Percentiles rank a stretch among this genome's conserved stretches.
Conservation (phyloP, 768 basidiomycete genomes). For the Phylloporus rhodoxanthus region DNA sequence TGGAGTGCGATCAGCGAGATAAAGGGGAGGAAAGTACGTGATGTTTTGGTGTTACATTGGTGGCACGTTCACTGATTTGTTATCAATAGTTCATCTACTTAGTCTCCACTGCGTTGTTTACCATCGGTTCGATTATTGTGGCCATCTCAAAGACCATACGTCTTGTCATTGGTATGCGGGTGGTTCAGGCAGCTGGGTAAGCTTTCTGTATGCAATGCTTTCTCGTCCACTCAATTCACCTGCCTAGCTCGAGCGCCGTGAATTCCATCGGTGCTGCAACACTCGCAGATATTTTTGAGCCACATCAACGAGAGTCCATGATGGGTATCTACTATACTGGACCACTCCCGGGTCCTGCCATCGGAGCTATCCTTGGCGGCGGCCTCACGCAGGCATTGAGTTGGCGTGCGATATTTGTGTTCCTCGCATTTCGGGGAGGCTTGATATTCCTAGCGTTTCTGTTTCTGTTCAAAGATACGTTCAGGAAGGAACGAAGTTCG, state of each 20-base stretch:
- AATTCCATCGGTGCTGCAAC: constrained; percentile 67
- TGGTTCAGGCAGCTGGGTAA: constrained; percentile 60
- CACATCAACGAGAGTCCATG: constrained; percentile 66
- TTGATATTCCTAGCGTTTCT: constrained; percentile 52
- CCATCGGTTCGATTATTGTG: constrained; percentile 51
- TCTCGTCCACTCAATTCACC: neutral
- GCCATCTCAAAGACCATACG: constrained; percentile 52
- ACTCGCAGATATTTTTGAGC: constrained; percentile 75
- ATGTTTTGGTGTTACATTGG: neutral
- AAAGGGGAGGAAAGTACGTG: constrained; percentile 61
- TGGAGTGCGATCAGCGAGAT: constrained; percentile 41
- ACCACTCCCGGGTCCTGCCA: constrained; percentile 65
- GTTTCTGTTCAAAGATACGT: constrained; percentile 77
- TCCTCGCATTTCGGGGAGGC: constrained; percentile 62
- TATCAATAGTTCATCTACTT: constrained; percentile 47
- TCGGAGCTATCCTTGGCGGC: constrained; percentile 71
- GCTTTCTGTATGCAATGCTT: constrained; percentile 6
- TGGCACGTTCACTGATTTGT: neutral
- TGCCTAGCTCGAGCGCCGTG: constrained; percentile 56
- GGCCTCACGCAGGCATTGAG: constrained; percentile 56
- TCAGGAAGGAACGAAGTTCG: constrained; percentile 75
- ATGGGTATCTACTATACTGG: constrained; percentile 81
- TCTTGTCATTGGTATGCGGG: constrained; percentile 61
- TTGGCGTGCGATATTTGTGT: constrained; percentile 88
- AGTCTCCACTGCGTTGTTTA: constrained; percentile 46